A percentile compares a stretch with the other conserved stretches of the same genome.
phyloP scores from a whole-genome alignment of 2,329 filamentous ascomycete species.

The Monilinia vaccinii-corymbosi region DNA sequence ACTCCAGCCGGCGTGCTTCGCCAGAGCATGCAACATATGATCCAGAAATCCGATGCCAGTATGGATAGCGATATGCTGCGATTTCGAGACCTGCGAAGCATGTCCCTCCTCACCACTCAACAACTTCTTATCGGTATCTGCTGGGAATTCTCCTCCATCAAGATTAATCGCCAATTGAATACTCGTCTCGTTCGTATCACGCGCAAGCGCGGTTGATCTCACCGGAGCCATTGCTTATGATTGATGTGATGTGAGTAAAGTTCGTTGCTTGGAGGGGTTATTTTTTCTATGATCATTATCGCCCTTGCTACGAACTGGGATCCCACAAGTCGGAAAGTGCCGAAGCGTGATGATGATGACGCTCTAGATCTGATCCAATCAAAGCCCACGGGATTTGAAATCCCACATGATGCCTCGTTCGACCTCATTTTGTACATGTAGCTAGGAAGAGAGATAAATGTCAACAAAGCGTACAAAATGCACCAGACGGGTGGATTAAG shows the following conservation, averaged over 20 bases:
- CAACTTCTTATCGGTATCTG: slow-evolving; percentile 50
- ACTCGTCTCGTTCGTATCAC: slow-evolving; percentile 97
- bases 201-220: slow-evolving; percentile 70
- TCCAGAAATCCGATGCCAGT: slow-evolving; percentile 97
- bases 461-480: slow-evolving; percentile 29
- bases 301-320: background rate
- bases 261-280: background rate
- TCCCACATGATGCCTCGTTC: background rate
- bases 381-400: slow-evolving; percentile 5
- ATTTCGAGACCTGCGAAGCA: slow-evolving; percentile 74
- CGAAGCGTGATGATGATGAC: slow-evolving; percentile 9
- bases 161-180: slow-evolving; percentile 89
- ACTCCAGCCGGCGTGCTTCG: slow-evolving; percentile 95
- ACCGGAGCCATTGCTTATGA: slow-evolving; percentile 11
- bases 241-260: background rate
- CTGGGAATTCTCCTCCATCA: slow-evolving; percentile 74
- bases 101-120: slow-evolving; percentile 51
- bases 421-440: slow-evolving; percentile 2
- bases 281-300: too few relatives aligned
- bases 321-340: slow-evolving; percentile 9
- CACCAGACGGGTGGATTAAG: slow-evolving; percentile 48
- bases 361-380: slow-evolving; percentile 1
- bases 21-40: slow-evolving; percentile 95
- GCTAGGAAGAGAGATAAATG: slow-evolving; percentile 13
- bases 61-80: slow-evolving; percentile 78